Conservation (phyloP, 208 protist genomes). For the Leishmania martiniquensis region DNA sequence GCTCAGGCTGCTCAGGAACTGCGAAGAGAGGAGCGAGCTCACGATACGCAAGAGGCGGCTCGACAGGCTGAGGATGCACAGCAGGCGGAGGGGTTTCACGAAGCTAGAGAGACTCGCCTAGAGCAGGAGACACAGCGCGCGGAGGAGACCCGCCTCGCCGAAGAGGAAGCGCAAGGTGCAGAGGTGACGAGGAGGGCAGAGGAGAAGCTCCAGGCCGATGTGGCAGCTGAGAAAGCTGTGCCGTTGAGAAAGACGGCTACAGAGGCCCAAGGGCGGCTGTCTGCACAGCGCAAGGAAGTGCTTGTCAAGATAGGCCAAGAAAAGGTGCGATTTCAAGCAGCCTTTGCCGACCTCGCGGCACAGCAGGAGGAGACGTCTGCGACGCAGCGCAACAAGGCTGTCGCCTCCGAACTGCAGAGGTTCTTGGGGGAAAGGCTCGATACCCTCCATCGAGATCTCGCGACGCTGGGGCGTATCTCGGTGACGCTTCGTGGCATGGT, state of each 20-base stretch:
- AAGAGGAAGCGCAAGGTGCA: conserved; percentile 4
- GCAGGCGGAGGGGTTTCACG: neutral
- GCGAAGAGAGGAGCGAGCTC: neutral
- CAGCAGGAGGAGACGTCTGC: conserved; percentile 11
- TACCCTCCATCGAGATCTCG: conserved; percentile 8
- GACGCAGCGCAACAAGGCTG: conserved; percentile 7
- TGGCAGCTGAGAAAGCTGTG: conserved; percentile 14
- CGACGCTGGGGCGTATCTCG: conserved; percentile 4
- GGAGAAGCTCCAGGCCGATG: neutral
- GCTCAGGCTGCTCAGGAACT: neutral
- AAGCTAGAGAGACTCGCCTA: neutral
- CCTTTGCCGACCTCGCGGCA: conserved; percentile 11
- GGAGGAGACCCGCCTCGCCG: conserved; percentile 2
- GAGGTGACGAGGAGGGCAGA: conserved; percentile 17
- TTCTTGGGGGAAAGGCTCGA: conserved; percentile 9
- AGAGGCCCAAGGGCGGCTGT: neutral
- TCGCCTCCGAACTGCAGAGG: conserved; percentile 12
- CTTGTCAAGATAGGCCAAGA: conserved; percentile 10
- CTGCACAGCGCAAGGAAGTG: conserved; percentile 4
- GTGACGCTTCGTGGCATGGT: conserved; percentile 1
- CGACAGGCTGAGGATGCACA: conserved; percentile 1
- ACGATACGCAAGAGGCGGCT: neutral
- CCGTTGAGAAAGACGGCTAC: neutral
- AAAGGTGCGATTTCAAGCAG: conserved; percentile 11
- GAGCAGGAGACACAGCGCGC: conserved; percentile 4